phyloP scores from a whole-genome alignment of 1,284 basidiomycete genomes.

The Ceratobasidium sp. region DNA sequence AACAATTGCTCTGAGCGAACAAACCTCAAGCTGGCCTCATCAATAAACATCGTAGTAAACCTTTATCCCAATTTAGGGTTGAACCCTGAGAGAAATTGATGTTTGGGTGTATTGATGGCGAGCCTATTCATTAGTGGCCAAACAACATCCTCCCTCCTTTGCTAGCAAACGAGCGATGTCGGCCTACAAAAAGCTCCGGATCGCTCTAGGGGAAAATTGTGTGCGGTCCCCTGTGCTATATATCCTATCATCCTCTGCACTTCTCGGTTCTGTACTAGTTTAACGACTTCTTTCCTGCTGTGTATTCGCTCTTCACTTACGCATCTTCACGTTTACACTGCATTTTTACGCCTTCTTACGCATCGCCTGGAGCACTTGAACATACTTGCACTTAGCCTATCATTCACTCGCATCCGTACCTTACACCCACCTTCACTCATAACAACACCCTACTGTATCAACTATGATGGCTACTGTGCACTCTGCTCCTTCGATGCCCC shows the following conservation, averaged over 20 bases:
- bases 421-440: not conserved
- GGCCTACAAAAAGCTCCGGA: conserved; percentile 21
- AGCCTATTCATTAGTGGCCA: conserved; percentile 13
- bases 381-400: not conserved
- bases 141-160: conserved; percentile 24
- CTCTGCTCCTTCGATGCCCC: conserved; percentile 26
- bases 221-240: conserved; percentile 32
- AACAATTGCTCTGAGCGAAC: not conserved
- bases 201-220: conserved; percentile 1
- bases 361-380: too few relatives aligned
- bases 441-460: conserved; percentile 12
- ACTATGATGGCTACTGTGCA: conserved; percentile 39
- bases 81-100: not conserved
- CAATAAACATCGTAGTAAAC: conserved; percentile 9
- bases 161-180: too few relatives aligned
- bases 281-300: not conserved
- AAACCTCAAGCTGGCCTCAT: not conserved
- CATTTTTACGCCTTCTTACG: too few relatives aligned
- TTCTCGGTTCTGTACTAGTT: conserved; percentile 9
- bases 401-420: not conserved
- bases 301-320: too few relatives aligned
- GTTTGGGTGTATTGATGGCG: conserved; percentile 8
- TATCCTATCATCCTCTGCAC: conserved; percentile 21
- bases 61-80: not conserved
- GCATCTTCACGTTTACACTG: not conserved